These are phyloP conservation scores for Lizonia empirigonia DNA, from an alignment of 2,329 filamentous ascomycete species.

Conservation along the genomic window DNA sequence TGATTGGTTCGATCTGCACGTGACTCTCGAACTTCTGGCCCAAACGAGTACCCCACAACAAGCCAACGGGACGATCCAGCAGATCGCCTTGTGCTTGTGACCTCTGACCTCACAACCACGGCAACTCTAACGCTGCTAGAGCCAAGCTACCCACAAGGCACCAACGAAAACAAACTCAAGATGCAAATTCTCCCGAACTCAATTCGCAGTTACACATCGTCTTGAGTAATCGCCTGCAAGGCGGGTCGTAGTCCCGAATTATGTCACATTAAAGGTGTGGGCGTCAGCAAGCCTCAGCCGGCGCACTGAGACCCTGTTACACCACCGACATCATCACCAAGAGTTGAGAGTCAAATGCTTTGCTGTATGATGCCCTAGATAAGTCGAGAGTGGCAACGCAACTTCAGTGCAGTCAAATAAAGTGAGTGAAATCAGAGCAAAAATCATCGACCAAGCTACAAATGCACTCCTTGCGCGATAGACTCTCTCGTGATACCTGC, in stretches of 20 bases:
- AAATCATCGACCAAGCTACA: neutral
- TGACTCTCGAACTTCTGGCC: too few relatives aligned
- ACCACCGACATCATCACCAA: conserved; percentile 9
- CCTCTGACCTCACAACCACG: neutral
- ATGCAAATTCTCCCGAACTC: neutral
- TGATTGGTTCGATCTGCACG: too few relatives aligned
- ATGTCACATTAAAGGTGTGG: conserved; percentile 5
- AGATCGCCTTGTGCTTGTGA: conserved; percentile 13
- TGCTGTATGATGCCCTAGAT: neutral
- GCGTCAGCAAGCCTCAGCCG: conserved; percentile 11
- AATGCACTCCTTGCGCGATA: too few relatives aligned
- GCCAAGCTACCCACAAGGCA: conserved; percentile 6
- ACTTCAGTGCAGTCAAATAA: neutral
- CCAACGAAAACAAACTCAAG: neutral
- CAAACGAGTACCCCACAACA: conserved; percentile 12
- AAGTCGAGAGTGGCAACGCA: neutral
- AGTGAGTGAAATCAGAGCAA: neutral
- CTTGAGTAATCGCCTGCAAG: conserved; percentile 9
- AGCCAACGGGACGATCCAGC: conserved; percentile 8
- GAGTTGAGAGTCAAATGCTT: neutral
- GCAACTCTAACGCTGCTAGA: neutral
- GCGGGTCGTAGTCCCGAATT: neutral
- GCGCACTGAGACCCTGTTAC: conserved; percentile 11
- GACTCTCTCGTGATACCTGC: neutral
- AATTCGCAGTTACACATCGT: conserved; percentile 4